A percentile compares a stretch with the other conserved stretches of the same genome.
phyloP scores from a whole-genome alignment of 139 green algal genomes.

The Pedinophyceae sp. region DNA sequence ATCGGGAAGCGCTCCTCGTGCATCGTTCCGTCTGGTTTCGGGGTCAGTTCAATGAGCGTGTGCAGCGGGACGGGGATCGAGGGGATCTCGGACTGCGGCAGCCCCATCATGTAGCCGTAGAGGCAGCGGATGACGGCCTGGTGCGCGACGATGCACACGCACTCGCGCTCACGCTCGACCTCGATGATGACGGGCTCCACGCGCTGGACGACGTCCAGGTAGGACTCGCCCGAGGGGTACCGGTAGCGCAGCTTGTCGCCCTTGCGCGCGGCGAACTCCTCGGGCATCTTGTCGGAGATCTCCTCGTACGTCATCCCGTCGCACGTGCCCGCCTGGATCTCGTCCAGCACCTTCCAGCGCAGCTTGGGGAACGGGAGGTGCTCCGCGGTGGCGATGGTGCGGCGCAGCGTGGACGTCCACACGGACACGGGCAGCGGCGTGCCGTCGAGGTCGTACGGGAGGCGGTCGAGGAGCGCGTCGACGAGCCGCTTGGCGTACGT shows the following conservation, averaged over 20 bases:
- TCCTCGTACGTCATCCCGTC: constrained; percentile 77
- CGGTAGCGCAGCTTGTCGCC: constrained; percentile 80
- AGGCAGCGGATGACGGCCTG: constrained; percentile 61
- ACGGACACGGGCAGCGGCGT: constrained; percentile 48
- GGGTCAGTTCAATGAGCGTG: constrained; percentile 81
- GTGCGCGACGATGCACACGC: constrained; percentile 63
- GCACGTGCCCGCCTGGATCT: constrained; percentile 67
- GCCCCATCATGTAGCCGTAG: constrained; percentile 74
- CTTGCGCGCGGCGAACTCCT: constrained; percentile 54
- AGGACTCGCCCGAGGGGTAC: constrained; percentile 75
- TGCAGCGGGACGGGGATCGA: constrained; percentile 70
- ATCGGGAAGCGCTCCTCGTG: constrained; percentile 35
- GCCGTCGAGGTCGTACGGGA: constrained; percentile 30
- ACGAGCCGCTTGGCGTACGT: constrained; percentile 60
- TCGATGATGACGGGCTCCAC: constrained; percentile 84
- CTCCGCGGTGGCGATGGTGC: constrained; percentile 79
- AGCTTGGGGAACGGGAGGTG: constrained; percentile 73
- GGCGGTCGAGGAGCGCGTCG: constrained; percentile 35
- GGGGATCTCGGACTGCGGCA: constrained; percentile 38
- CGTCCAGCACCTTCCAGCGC: constrained; percentile 77
- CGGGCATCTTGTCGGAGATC: constrained; percentile 49
- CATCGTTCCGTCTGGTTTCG: constrained; percentile 70
- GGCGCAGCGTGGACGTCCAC: constrained; percentile 83
- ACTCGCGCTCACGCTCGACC: constrained; percentile 74
- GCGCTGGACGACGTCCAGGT: constrained; percentile 78